These are phyloP conservation scores for Umbelopsis isabellina DNA, from an alignment of 192 early-diverging fungal genomes.

Conservation along the genomic window DNA sequence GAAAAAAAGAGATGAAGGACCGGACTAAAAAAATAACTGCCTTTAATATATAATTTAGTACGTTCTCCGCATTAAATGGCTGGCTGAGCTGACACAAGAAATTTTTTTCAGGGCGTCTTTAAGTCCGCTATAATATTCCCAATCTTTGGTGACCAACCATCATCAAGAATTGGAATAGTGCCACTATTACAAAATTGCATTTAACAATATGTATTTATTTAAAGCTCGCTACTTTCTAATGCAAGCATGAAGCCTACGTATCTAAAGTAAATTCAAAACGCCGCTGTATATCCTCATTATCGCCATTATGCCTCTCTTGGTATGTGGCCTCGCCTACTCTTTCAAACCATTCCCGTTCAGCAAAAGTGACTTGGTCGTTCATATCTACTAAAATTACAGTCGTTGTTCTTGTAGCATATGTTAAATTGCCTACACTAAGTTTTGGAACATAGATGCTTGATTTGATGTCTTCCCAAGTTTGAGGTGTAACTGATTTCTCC, in stretches of 20 bases:
- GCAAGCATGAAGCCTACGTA: not conserved
- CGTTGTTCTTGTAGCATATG: constrained; percentile 44
- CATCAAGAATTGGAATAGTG: no score
- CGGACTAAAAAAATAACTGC: not conserved
- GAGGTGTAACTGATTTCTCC: not conserved
- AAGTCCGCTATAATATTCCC: no score
- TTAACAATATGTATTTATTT: no score
- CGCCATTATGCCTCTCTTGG: not conserved
- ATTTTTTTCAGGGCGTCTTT: constrained; percentile 9
- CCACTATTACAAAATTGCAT: no score
- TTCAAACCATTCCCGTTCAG: constrained; percentile 34
- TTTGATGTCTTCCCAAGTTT: constrained; percentile 18
- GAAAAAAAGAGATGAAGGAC: not conserved
- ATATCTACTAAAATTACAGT: constrained; percentile 47
- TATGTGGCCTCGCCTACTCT: not conserved
- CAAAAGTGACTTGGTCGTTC: constrained; percentile 37
- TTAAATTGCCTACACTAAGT: not conserved
- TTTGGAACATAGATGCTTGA: constrained; percentile 30
- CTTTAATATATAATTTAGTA: not conserved
- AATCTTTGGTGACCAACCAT: no score
- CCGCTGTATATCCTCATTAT: not conserved
- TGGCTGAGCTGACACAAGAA: not conserved
- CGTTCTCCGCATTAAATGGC: constrained; percentile 13
- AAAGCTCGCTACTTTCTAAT: no score
- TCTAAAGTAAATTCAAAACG: not conserved